Conservation (phyloP, 805 yeast species). For the Isabelozyma rhagii region DNA sequence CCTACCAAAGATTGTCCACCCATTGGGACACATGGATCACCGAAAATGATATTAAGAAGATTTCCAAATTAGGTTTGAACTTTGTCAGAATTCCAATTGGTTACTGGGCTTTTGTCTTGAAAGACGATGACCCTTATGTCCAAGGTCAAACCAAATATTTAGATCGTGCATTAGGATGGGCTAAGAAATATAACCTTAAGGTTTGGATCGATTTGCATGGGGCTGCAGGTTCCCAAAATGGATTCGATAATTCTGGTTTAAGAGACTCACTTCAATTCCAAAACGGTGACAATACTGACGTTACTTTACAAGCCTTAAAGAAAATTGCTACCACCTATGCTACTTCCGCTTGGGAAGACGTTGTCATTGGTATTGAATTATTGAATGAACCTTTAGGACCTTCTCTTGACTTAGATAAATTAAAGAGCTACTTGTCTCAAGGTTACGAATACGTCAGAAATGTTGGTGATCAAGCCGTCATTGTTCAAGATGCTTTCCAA, state of each 20-base stretch:
- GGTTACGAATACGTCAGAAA: conserved; percentile 67
- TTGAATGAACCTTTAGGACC: conserved; percentile 90
- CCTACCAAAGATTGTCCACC: conserved; percentile 46
- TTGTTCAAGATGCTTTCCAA: conserved; percentile 83
- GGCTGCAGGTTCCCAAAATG: conserved; percentile 96
- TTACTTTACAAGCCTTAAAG: conserved; percentile 55
- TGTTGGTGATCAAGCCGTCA: conserved; percentile 44
- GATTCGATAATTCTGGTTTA: conserved; percentile 90
- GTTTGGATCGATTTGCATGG: conserved; percentile 95
- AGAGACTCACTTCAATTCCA: conserved; percentile 64
- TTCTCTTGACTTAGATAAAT: conserved; percentile 51
- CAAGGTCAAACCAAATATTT: conserved; percentile 73
- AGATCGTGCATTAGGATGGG: conserved; percentile 79
- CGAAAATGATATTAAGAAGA: conserved; percentile 64
- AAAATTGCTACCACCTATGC: conserved; percentile 65
- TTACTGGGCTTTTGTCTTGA: conserved; percentile 80
- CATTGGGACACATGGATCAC: conserved; percentile 83
- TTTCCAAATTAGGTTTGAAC: conserved; percentile 66
- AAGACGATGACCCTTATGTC: conserved; percentile 77
- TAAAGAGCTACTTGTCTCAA: conserved; percentile 56
- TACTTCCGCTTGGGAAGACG: conserved; percentile 55
- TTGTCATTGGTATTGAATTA: conserved; percentile 78
- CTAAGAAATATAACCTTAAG: conserved; percentile 54
- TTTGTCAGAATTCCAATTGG: conserved; percentile 90
- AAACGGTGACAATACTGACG: conserved; percentile 46